Conservation (phyloP, 2,329 filamentous ascomycete species). For the Waltergamsia citrina region DNA sequence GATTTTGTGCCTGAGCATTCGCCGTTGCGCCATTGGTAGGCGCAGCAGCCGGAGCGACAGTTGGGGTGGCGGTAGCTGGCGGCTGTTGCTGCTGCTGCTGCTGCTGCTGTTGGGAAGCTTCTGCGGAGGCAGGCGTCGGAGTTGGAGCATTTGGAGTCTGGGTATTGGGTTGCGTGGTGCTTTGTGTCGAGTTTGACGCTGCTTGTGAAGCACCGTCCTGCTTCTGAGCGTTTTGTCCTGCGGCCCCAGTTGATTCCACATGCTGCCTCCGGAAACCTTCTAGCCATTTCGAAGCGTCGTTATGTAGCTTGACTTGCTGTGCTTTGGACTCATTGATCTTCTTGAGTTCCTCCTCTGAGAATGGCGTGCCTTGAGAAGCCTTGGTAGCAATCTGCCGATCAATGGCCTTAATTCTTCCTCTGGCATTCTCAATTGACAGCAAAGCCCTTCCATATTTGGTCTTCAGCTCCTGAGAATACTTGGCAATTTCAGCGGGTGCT, state of each 20-base stretch:
- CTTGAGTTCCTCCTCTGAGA: conserved; percentile 5
- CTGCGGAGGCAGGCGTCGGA: not conserved
- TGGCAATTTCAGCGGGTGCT: conserved; percentile 4
- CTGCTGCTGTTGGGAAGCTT: conserved; percentile 2
- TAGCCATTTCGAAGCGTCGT: conserved; percentile 5
- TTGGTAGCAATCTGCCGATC: conserved; percentile 3
- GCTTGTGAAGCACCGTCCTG: not conserved
- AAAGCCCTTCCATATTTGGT: conserved; percentile 5
- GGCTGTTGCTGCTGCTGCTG: conserved; percentile 1
- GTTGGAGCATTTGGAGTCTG: not conserved
- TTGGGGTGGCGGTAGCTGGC: not conserved
- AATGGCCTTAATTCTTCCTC: conserved; percentile 4
- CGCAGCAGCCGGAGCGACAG: not conserved
- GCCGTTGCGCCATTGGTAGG: conserved; percentile 1
- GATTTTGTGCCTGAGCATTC: conserved; percentile 1
- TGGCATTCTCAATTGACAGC: conserved; percentile 4
- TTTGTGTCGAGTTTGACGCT: not conserved
- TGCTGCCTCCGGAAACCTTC: conserved; percentile 4
- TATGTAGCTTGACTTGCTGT: conserved; percentile 2
- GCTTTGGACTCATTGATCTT: conserved; percentile 4
- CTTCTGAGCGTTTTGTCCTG: not conserved
- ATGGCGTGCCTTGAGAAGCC: conserved; percentile 3
- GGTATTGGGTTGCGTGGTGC: not conserved
- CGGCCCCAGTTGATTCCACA: not conserved
- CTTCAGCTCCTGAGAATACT: conserved; percentile 4